Evolutionary conservation across 2,329 filamentous ascomycete genomes (phyloP).

Genomic region (Thielaviopsis euricoi): DNA sequence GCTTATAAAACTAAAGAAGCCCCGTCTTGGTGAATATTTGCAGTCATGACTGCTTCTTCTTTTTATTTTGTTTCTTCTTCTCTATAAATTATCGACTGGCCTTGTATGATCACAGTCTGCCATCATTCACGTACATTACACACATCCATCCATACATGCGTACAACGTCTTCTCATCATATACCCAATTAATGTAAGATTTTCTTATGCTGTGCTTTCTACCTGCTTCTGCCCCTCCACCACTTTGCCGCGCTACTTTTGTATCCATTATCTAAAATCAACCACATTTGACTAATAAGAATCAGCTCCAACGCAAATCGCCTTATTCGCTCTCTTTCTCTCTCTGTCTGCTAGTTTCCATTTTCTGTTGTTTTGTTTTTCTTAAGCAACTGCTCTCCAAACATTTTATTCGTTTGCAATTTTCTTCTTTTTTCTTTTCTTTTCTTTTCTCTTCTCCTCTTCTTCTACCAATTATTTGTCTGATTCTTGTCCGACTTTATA

Average conservation of each 20-base stretch:
- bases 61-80: not conserved
- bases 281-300: slow-evolving; percentile 17
- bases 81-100: not conserved
- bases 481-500: not conserved
- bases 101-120: not conserved
- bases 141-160: not conserved
- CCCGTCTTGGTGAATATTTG: not conserved
- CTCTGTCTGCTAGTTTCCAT: no score
- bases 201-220: slow-evolving; percentile 1
- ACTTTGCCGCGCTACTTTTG: slow-evolving; percentile 9
- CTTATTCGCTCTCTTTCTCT: not conserved
- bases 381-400: not conserved
- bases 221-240: slow-evolving; percentile 6
- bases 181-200: not conserved
- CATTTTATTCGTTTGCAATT: not conserved
- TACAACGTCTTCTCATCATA: not conserved
- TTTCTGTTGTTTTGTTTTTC: not conserved
- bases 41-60: not conserved
- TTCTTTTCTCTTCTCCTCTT: no score
- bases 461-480: not conserved
- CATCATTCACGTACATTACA: not conserved
- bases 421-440: not conserved
- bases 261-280: slow-evolving; percentile 16
- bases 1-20: not conserved
- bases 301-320: slow-evolving; percentile 4